Conservation (phyloP, 2,329 filamentous ascomycete genomes). For the Calonectria multiphialidica region DNA sequence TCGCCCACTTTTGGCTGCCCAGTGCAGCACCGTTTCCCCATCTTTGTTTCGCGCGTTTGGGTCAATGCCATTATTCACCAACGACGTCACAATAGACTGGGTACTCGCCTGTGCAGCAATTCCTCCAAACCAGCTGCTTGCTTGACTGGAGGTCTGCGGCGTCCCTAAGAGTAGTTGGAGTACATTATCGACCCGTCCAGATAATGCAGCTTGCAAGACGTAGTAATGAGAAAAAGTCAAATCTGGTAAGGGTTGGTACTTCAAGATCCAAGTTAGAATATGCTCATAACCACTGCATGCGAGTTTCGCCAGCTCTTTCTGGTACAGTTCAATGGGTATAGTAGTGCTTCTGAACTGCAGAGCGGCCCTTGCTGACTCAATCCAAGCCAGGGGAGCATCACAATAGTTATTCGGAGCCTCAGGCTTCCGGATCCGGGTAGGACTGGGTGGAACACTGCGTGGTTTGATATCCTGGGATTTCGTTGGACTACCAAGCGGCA, state of each 20-base stretch:
- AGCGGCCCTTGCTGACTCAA: background rate
- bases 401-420: background rate
- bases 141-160: background rate
- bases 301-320: background rate
- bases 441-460: background rate
- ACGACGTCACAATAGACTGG: background rate
- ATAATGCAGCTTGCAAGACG: background rate
- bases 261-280: background rate
- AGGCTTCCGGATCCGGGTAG: background rate
- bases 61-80: background rate
- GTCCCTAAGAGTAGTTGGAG: background rate
- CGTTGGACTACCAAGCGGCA: background rate
- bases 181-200: background rate
- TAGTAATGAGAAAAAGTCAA: background rate
- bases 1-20: background rate
- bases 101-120: background rate
- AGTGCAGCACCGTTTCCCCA: background rate
- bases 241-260: background rate
- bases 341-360: background rate
- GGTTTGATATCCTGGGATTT: background rate
- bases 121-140: background rate
- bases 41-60: background rate
- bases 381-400: background rate
- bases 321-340: background rate
- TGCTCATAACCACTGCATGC: background rate